Evolutionary conservation across 352 stramenopile genomes (phyloP), one percentile per base, ranked within the genome.

Genomic region (Phytopythium litorale): DNA sequence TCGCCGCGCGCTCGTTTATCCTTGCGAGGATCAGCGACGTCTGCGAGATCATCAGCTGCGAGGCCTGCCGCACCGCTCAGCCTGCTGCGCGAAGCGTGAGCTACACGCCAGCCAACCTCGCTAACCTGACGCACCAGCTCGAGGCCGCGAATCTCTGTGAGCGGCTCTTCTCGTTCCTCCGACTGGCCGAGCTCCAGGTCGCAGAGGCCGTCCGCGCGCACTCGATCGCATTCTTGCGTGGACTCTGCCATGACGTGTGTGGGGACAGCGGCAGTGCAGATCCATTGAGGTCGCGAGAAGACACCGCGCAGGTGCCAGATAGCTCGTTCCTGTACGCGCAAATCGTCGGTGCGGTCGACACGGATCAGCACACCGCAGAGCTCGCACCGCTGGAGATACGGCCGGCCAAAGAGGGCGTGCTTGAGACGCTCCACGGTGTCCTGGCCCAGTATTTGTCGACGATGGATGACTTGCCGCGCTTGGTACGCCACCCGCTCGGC

Each of bases 121-220:
- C 65, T 7, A 45, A 23, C 43, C 68, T 78, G 23, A 70, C 66
- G 40, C 62, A 52, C 33, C 40, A 72, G 6, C 70, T 84, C 1
- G 25, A 69, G 40, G 40, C 62, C 23, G 65, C 68, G 8, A 79
- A 66, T 40, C 58, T 87, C 4, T 68, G 75, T 1, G 79, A 87
- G 7, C 67, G 80, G 0, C 75, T 89, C 67, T 89, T 86, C 55
- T 68, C 56, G 0, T 88, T 89, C 58, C 58, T 89, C 7, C 67
- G 80, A 0, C 63, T 88, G 12, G 65, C 72, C 7, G 78, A 89
- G 45, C 63, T 73, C 16, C 74, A 77, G 28, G 35, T 85, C 3
- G 61, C 70, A 15, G 78, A 85, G 56, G 74, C 80, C 4, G 42
- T 89, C n/a, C 76, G 65, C 12, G 45, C 54, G 11, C 78, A 89